Conservation (phyloP, 306 rosid genomes). For the Alnus rubra region DNA sequence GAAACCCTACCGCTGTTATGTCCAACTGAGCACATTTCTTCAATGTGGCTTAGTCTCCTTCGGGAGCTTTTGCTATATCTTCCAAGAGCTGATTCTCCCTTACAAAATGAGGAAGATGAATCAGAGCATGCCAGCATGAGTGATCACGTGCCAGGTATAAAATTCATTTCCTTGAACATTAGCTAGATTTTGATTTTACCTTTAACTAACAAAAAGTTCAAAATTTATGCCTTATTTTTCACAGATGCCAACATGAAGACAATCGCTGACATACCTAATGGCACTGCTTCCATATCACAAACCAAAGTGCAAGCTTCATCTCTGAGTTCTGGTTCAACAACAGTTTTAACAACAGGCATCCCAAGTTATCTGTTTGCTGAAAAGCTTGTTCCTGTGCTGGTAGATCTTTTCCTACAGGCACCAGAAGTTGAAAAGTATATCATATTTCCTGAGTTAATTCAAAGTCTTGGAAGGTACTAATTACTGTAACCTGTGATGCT, state of each 20-base stretch:
- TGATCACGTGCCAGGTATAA: conserved; percentile 49
- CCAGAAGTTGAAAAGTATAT: conserved; percentile 73
- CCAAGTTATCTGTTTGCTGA: conserved; percentile 77
- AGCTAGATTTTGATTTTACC: conserved; percentile 29
- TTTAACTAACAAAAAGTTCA: conserved; percentile 12
- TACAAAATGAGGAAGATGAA: conserved; percentile 60
- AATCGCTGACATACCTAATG: conserved; percentile 51
- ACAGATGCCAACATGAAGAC: conserved; percentile 51
- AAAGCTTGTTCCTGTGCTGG: conserved; percentile 82
- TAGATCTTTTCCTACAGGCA: conserved; percentile 82
- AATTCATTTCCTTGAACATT: conserved; percentile 27
- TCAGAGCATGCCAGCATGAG: conserved; percentile 52
- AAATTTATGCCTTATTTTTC: conserved; percentile 29
- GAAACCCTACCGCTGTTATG: conserved; percentile 78
- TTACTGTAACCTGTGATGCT: conserved; percentile 27
- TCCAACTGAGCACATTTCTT: conserved; percentile 68
- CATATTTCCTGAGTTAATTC: conserved; percentile 88
- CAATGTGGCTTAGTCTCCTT: conserved; percentile 90
- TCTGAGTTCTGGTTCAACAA: conserved; percentile 50
- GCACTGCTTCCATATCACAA: conserved; percentile 47
- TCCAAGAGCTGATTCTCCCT: conserved; percentile 65
- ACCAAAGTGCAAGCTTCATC: conserved; percentile 46
- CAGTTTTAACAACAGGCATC: conserved; percentile 44
- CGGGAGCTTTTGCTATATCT: conserved; percentile 75
- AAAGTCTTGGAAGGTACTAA: conserved; percentile 87